These are phyloP conservation scores for Penicillium paxilli DNA, from an alignment of 495 filamentous ascomycete genomes.

Conservation along the genomic window DNA sequence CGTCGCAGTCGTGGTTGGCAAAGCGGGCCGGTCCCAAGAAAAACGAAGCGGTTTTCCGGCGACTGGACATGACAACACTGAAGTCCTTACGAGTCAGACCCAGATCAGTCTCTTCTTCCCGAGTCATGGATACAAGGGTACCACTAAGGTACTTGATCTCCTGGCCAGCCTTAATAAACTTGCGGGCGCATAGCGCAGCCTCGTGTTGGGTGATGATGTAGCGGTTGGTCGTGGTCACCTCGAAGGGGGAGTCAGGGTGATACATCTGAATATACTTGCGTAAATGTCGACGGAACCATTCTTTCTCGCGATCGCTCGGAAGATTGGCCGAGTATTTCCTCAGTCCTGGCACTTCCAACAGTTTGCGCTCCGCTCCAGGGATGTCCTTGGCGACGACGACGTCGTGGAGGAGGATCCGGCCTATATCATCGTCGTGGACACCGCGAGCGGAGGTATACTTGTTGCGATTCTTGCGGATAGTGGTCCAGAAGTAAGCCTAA, in stretches of 20 bases:
- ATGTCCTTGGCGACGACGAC: slow-evolving; percentile 76
- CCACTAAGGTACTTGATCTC: slow-evolving; percentile 88
- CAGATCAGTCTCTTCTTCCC: slow-evolving; percentile 82
- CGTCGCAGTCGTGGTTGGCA: slow-evolving; percentile 94
- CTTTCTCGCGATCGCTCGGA: slow-evolving; percentile 74
- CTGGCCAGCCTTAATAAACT: slow-evolving; percentile 74
- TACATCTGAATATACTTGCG: slow-evolving; percentile 93
- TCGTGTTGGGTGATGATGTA: slow-evolving; percentile 91
- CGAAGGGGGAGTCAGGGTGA: slow-evolving; percentile 87
- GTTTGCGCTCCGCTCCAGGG: slow-evolving; percentile 63
- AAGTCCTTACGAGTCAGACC: slow-evolving; percentile 83
- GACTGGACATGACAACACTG: slow-evolving; percentile 90
- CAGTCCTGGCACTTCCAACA: slow-evolving; percentile 73
- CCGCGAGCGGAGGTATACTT: slow-evolving; percentile 83
- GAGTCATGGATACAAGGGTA: slow-evolving; percentile 85
- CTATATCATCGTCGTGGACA: slow-evolving; percentile 76
- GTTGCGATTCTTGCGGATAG: slow-evolving; percentile 88
- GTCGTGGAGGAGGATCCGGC: slow-evolving; percentile 72
- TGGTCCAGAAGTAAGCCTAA: slow-evolving; percentile 93
- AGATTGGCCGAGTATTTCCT: slow-evolving; percentile 66
- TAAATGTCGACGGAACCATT: slow-evolving; percentile 84
- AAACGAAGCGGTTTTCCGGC: slow-evolving; percentile 82
- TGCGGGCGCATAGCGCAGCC: slow-evolving; percentile 82
- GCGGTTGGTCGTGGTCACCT: slow-evolving; percentile 90
- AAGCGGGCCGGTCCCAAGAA: slow-evolving; percentile 96